These are phyloP conservation scores for Talaromyces islandicus DNA, from an alignment of 2,329 filamentous ascomycete genomes.

Conservation along the genomic window DNA sequence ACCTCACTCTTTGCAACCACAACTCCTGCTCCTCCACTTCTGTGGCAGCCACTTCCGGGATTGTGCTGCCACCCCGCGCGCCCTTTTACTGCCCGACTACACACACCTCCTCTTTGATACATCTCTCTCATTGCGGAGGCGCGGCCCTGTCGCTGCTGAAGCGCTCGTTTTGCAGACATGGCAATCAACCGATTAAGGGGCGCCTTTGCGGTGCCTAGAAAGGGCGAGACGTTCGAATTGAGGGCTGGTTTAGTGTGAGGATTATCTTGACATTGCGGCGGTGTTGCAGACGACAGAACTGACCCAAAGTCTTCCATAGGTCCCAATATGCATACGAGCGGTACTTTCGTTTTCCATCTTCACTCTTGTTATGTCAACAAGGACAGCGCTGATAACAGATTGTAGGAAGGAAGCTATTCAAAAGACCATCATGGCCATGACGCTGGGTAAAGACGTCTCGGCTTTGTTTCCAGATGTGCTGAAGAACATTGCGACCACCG, in stretches of 20 bases:
- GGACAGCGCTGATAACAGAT: slow-evolving; percentile 21
- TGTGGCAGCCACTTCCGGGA: slow-evolving; percentile 7
- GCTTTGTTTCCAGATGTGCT: slow-evolving; percentile 94
- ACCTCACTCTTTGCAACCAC: background rate
- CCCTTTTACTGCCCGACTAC: slow-evolving; percentile 11
- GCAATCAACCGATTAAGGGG: slow-evolving; percentile 94
- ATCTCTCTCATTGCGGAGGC: slow-evolving; percentile 21
- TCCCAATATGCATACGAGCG: slow-evolving; percentile 99
- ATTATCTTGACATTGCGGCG: slow-evolving; percentile 2
- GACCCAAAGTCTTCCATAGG: slow-evolving; percentile 37
- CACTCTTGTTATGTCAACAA: background rate
- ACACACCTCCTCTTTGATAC: slow-evolving; percentile 3
- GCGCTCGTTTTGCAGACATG: slow-evolving; percentile 48
- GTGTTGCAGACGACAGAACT: slow-evolving; percentile 20
- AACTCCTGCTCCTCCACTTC: background rate
- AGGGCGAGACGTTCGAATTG: slow-evolving; percentile 97
- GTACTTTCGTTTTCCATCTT: slow-evolving; percentile 30
- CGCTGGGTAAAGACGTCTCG: slow-evolving; percentile 95
- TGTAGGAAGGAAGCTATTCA: slow-evolving; percentile 91
- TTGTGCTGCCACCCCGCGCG: slow-evolving; percentile 12
- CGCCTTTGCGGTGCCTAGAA: slow-evolving; percentile 86
- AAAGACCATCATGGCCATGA: slow-evolving; percentile 99
- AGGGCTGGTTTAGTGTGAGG: slow-evolving; percentile 75
- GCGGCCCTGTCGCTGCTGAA: slow-evolving; percentile 33
- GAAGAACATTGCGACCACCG: slow-evolving; percentile 94